Evolutionary conservation across 306 rosid genomes (phyloP), one percentile per base, ranked within the genome.

Genomic region (Rosa chinensis): DNA sequence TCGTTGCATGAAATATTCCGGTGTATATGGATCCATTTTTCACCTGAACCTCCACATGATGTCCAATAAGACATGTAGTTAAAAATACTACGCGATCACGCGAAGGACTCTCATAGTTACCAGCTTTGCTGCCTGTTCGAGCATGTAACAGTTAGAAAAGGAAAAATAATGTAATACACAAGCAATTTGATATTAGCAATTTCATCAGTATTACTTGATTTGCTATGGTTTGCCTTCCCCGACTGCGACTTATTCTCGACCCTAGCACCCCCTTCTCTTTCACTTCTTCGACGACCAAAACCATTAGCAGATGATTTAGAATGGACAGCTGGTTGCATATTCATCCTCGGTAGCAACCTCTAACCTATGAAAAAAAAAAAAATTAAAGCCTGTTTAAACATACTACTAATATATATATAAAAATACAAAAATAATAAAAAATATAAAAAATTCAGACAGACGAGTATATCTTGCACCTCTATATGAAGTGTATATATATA

Each of bases 21-120:
- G 93, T 86, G 89, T 91, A 95, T 70, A 87, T 76, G 80, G 92
- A 89, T 83, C 99, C 99, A 85, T 88, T 89, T 86, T 91, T 91
- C 84, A 92, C 91, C 88, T 90, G 99, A 80, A 89, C 99, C 70
- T 95, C 96, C 80, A 95, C 99, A 28, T 91, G 93, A n/a, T 92
- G 92, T 79, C 99, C 99, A 88, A 95, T 81, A 79, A 90, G 87
- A 84, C 92, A 89, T 55, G 97, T 75, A 45, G 90, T 84, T 79
- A 92, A 64, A 86, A 86, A 89, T 28, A 91, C 91, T 69, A 95
- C 75, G 79, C 96, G 92, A 79, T 95, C 99, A 61, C 73, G 89
- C 8, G 97, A 89, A 76, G 90, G 87, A 89, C 89, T 87, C 82
- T 82, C 96, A 85, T 77, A 70, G 86, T 84, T 75, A 73, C 85